Percentiles rank a stretch among this genome's conserved stretches.
Evolutionary conservation across 176 grass and related monocot species (phyloP).

Genomic region (Phyllostachys edulis): DNA sequence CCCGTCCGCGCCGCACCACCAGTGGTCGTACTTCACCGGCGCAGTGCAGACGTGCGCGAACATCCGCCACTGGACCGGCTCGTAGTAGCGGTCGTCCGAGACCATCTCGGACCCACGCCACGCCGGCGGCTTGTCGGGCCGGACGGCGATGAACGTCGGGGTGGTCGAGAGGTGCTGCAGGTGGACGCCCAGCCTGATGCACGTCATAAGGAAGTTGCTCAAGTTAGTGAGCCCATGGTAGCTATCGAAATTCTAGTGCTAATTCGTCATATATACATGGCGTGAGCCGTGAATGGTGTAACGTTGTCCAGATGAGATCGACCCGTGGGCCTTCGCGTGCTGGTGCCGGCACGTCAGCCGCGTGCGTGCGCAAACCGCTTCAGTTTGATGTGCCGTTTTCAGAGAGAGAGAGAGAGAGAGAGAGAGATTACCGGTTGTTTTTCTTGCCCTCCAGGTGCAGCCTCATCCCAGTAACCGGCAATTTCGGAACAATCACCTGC

Average conservation of each 20-base stretch:
- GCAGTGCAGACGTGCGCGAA: constrained; percentile 67
- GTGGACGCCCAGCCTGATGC: constrained; percentile 65
- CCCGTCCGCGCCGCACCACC: constrained; percentile 32
- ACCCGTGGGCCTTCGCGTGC: too few species aligned
- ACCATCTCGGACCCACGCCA: constrained; percentile 60
- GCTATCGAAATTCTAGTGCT: not conserved
- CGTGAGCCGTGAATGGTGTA: too few species aligned
- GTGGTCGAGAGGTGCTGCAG: constrained; percentile 67
- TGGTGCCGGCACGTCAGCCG: too few species aligned
- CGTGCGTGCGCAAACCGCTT: too few species aligned
- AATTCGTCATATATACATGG: not conserved
- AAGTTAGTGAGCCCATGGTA: not conserved
- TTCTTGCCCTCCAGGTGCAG: constrained; percentile 82
- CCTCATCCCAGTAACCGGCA: constrained; percentile 71
- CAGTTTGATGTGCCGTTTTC: too few species aligned
- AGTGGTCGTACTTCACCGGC: constrained; percentile 57
- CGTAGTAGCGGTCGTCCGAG: constrained; percentile 58
- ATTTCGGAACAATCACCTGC: constrained; percentile 57
- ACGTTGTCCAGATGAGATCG: too few species aligned
- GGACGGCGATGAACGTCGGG: constrained; percentile 50
- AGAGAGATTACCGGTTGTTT: constrained; percentile 48
- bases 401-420: not conserved
- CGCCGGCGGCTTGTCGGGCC: constrained; percentile 7
- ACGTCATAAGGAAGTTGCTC: not conserved
- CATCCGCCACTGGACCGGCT: constrained; percentile 67